Evolutionary conservation across 345 rosid genomes (phyloP).

Genomic region (rapeseed (Brassica napus)): DNA sequence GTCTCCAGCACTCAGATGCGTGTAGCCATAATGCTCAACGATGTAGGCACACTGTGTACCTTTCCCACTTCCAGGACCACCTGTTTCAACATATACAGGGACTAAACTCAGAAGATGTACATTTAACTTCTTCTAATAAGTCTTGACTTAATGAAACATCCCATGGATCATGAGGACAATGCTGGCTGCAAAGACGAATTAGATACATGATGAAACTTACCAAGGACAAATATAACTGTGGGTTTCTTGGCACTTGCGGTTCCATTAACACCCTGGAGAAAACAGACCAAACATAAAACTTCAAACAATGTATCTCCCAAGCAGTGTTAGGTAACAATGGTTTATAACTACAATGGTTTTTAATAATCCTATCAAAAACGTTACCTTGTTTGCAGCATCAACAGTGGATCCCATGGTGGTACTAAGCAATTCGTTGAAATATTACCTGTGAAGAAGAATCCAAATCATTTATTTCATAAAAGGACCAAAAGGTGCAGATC

Average conservation of each 20-base stretch:
- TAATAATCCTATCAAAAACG: background rate
- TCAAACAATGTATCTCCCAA: background rate
- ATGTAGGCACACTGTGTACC: conserved; percentile 86
- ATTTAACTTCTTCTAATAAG: background rate
- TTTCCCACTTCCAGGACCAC: conserved; percentile 97
- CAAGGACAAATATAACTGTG: conserved; percentile 82
- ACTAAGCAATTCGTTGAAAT: background rate
- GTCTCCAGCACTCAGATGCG: conserved; percentile 89
- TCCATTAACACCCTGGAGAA: conserved; percentile 51
- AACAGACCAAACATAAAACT: conserved; percentile 23
- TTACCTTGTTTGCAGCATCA: conserved; percentile 62
- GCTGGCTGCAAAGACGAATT: background rate
- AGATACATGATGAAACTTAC: conserved; percentile 43
- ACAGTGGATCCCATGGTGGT: conserved; percentile 59
- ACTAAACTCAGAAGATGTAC: background rate
- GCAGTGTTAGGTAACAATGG: background rate
- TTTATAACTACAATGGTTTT: background rate
- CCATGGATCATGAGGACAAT: conserved; percentile 9
- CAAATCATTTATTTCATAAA: background rate
- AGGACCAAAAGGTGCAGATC: conserved; percentile 1
- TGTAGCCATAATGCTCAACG: conserved; percentile 62
- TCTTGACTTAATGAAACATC: background rate
- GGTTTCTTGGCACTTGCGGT: conserved; percentile 63
- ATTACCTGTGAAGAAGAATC: conserved; percentile 20
- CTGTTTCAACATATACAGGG: conserved; percentile 44